These are phyloP conservation scores for Boletus rufocinnamomeus DNA, from an alignment of 768 basidiomycete species.

Conservation along the genomic window DNA sequence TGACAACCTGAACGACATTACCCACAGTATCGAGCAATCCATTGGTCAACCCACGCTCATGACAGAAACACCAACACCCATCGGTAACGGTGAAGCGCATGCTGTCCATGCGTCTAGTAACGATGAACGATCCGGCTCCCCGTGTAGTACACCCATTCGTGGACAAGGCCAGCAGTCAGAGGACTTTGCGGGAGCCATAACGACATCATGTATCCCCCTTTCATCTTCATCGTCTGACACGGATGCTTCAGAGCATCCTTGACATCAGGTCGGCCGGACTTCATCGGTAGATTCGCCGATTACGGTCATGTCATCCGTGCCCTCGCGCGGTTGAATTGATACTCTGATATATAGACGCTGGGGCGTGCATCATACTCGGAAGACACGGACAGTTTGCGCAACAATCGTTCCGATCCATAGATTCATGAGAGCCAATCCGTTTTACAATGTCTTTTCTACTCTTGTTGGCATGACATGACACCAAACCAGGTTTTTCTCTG, in stretches of 20 bases:
- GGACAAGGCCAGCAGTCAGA: conserved; percentile 13
- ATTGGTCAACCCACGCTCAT: conserved; percentile 18
- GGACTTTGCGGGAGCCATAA: conserved; percentile 13
- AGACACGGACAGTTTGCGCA: conserved; percentile 23
- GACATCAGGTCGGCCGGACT: conserved; percentile 48
- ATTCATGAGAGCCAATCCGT: conserved; percentile 22
- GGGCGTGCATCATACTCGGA: conserved; percentile 19
- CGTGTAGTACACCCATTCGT: conserved; percentile 1
- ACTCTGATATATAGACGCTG: conserved; percentile 19
- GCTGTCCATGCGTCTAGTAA: conserved; percentile 9
- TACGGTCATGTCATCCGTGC: conserved; percentile 11
- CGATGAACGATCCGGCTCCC: conserved; percentile 16
- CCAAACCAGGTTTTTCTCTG: conserved; percentile 5
- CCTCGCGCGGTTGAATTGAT: conserved; percentile 10
- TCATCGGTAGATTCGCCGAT: conserved; percentile 36
- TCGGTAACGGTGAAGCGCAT: conserved; percentile 16
- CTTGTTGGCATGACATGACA: conserved; percentile 12
- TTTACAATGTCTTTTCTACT: conserved; percentile 20
- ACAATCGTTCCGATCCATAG: conserved; percentile 23
- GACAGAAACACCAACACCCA: conserved; percentile 10
- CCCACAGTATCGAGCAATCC: conserved; percentile 31
- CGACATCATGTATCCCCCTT: conserved; percentile 25
- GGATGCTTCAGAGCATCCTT: conserved; percentile 24
- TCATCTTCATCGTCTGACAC: conserved; percentile 31
- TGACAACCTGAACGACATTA: conserved; percentile 31